Evolutionary conservation across 352 stramenopile genomes (phyloP).

Genomic region (Pythium chondricola): DNA sequence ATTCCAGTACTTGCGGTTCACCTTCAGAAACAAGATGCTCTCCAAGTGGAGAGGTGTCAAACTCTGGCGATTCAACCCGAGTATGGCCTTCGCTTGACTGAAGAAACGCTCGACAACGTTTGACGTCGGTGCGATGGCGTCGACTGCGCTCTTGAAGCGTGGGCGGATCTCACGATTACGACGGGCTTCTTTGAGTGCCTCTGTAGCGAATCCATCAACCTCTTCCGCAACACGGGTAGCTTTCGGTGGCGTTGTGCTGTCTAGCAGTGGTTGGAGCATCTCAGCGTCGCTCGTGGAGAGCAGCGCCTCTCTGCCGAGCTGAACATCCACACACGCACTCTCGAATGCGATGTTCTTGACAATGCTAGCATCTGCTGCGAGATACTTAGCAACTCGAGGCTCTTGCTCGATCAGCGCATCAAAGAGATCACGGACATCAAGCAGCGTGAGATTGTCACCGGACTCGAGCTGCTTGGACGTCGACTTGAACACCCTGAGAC

Average conservation of each 20-base stretch:
- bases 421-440: slow-evolving; percentile 6
- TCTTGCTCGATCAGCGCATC: slow-evolving; percentile 3
- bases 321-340: neutral
- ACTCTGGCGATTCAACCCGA: neutral
- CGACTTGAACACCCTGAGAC: slow-evolving; percentile 2
- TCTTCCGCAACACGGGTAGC: neutral
- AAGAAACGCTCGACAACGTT: slow-evolving; percentile 4
- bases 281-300: neutral
- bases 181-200: neutral
- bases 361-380: slow-evolving; percentile 1
- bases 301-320: neutral
- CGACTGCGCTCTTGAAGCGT: neutral
- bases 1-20: slow-evolving; percentile 2
- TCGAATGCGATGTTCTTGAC: neutral
- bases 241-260: no score
- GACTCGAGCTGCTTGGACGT: slow-evolving; percentile 1
- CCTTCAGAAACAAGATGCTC: slow-evolving; percentile 1
- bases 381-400: neutral
- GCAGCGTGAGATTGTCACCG: neutral
- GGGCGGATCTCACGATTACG: neutral
- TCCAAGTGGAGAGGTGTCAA: slow-evolving; percentile 1
- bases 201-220: neutral
- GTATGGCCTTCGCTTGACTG: slow-evolving; percentile 2
- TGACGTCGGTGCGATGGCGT: neutral
- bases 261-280: neutral